phyloP scores from a whole-genome alignment of 495 filamentous ascomycete genomes.

The Penicillium desertorum region DNA sequence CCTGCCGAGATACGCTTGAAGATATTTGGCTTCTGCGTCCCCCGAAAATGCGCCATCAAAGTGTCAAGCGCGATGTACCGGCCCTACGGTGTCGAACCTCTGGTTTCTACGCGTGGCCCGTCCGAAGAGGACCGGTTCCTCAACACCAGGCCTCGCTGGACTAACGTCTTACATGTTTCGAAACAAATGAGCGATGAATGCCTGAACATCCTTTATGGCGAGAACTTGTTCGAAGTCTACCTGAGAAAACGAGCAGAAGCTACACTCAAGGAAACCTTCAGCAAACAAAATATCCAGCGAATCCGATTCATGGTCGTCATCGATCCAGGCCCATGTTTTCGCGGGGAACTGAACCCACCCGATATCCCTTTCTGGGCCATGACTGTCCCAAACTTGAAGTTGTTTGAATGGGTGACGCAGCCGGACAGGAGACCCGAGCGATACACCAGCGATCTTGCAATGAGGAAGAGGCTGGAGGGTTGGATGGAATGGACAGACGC shows the following conservation, averaged over 20 bases:
- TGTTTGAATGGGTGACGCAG: not conserved
- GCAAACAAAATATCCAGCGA: not conserved
- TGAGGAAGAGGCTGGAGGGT: not conserved
- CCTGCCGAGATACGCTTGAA: not conserved
- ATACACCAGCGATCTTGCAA: not conserved
- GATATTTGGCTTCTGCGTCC: not conserved
- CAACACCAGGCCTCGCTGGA: not conserved
- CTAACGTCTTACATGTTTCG: not conserved
- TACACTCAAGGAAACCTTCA: not conserved
- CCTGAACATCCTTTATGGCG: not conserved
- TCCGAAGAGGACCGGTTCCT: not conserved
- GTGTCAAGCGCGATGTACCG: not conserved
- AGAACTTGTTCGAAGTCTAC: conserved; percentile 1
- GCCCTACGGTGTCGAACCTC: not conserved
- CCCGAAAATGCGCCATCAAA: conserved; percentile 1
- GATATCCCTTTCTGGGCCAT: not conserved
- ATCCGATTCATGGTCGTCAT: not conserved
- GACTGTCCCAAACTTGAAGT: not conserved
- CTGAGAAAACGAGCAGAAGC: not conserved
- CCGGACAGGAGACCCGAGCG: not conserved
- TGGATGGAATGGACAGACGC: not conserved
- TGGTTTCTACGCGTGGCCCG: not conserved
- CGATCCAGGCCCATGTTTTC: not conserved
- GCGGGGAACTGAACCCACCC: not conserved
- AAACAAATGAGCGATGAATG: conserved; percentile 4